These are phyloP conservation scores for Dryas integrifolia DNA, from an alignment of 331 rosid genomes.

Conservation along the genomic window DNA sequence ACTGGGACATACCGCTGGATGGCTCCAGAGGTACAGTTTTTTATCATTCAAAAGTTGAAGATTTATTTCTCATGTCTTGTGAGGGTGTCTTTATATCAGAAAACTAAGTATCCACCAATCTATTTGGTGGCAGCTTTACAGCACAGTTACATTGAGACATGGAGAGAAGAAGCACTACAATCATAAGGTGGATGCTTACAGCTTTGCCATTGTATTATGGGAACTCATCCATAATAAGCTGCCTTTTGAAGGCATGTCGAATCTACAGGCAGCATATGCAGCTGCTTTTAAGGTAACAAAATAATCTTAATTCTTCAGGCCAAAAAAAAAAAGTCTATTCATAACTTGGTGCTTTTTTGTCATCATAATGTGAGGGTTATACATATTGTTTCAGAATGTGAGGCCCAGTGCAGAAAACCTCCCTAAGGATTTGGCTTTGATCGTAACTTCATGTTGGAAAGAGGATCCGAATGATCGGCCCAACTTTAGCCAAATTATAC, in stretches of 20 bases:
- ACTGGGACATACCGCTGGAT: conserved; percentile 97
- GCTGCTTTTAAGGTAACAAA: conserved; percentile 86
- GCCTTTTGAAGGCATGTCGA: conserved; percentile 99
- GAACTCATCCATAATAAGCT: conserved; percentile 86
- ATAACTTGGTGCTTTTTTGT: background rate
- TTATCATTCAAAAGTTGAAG: background rate
- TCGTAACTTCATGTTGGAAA: conserved; percentile 93
- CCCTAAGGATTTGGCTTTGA: conserved; percentile 69
- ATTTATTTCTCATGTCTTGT: conserved; percentile 3
- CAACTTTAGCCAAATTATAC: conserved; percentile 71
- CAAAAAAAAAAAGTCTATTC: background rate
- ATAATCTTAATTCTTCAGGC: too few relatives aligned
- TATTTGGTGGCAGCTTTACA: conserved; percentile 71
- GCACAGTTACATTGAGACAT: conserved; percentile 89
- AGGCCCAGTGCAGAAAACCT: conserved; percentile 88
- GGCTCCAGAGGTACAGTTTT: conserved; percentile 79
- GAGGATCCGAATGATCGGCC: conserved; percentile 87
- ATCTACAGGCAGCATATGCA: conserved; percentile 91
- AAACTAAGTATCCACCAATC: conserved; percentile 21
- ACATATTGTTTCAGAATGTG: conserved; percentile 59
- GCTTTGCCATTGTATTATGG: conserved; percentile 96
- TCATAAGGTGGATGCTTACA: conserved; percentile 91
- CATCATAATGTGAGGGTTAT: background rate
- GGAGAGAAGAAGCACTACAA: conserved; percentile 98
- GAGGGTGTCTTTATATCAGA: conserved; percentile 10